phyloP scores from a whole-genome alignment of 2,329 filamentous ascomycete genomes.

The Stagonosporopsis chrysanthemi region DNA sequence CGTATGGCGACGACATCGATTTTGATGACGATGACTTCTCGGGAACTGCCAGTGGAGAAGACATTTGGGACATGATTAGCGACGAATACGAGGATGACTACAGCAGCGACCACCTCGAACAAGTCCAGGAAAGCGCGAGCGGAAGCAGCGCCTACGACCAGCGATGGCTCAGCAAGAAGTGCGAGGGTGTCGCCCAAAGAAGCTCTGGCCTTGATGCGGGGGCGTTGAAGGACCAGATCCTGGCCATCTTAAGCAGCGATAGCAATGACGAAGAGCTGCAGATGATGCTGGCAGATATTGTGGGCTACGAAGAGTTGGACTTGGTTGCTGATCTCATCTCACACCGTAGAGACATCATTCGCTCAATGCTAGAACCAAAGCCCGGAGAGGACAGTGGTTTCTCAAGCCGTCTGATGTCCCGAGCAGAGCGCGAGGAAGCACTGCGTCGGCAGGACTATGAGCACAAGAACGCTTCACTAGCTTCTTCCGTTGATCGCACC shows the following conservation, averaged over 20 bases:
- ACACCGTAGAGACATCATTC: slow-evolving; percentile 71
- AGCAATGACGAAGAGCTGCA: slow-evolving; percentile 83
- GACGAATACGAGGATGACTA: slow-evolving; percentile 71
- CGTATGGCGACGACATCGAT: slow-evolving; percentile 66
- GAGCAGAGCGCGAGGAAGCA: slow-evolving; percentile 78
- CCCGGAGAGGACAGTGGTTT: slow-evolving; percentile 55
- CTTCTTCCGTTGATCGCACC: slow-evolving; percentile 72
- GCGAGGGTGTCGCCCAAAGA: slow-evolving; percentile 67
- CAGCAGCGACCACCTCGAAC: slow-evolving; percentile 70
- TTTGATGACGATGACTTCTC: slow-evolving; percentile 71
- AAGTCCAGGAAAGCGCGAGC: slow-evolving; percentile 50
- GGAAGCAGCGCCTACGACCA: slow-evolving; percentile 58
- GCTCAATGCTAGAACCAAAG: slow-evolving; percentile 36
- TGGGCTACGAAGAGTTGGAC: slow-evolving; percentile 93
- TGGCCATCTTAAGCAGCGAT: slow-evolving; percentile 74
- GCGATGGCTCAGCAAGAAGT: slow-evolving; percentile 76
- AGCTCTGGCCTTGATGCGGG: slow-evolving; percentile 72
- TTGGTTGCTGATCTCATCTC: slow-evolving; percentile 90
- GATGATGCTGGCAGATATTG: slow-evolving; percentile 83
- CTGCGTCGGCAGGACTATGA: slow-evolving; percentile 78
- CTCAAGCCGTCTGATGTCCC: slow-evolving; percentile 71
- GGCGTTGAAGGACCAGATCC: slow-evolving; percentile 79
- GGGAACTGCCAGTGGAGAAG: slow-evolving; percentile 71
- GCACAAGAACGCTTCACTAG: slow-evolving; percentile 80
- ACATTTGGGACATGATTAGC: slow-evolving; percentile 93